Base-by-base conservation (phyloP, 2,329 filamentous ascomycete genomes). In the Talaromyces sp. region DNA sequence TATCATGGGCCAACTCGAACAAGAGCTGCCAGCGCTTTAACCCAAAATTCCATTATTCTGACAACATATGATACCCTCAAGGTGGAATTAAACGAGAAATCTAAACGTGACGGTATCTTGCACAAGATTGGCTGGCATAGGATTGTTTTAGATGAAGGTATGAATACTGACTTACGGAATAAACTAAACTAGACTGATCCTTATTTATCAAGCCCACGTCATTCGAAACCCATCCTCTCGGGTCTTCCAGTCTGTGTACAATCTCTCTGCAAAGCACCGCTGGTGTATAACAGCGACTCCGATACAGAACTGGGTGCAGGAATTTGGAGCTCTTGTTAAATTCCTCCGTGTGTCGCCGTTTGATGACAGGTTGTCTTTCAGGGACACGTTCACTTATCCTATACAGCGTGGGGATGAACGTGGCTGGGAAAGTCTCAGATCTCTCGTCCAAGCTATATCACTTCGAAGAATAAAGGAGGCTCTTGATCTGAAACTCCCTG, bases 261-360 rank as follows among this genome's bases (percentile, higher is more conserved):
- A 7, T 47, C 50, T 65, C 27, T 34, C 30, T 56, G 33, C 59
- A 65, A 42, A 36, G 58, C 40, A 58, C 59, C 52, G 52, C 28
- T 54, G 52, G 52, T 54, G 52, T 33, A 23, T 54, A 14, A 54
- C 52, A 23, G 52, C 23, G 52, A 54, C 52, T 10, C 52, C 52
- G 7, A 54, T 54, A 30, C 52, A 54, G 30, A 54, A 54, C 27
- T n/a, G 9, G 10, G 3, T 54, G 30, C 23, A 54, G 4, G 52
- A 54, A n/a, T 54, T 54, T 54, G 52, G 52, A 28, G 52, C 52
- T 30, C 52, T 54, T 30, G 9, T 54, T 3, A 30, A 28, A 30
- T 54, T 54, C 31, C 28, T 54, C 31, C 52, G 50, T 52, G 50
- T 52, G 30, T 52, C 50, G 50, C 50, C 50, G 18, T 52, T 52